Evolutionary conservation across 345 rosid genomes (phyloP).

Genomic region (Populus alba): DNA sequence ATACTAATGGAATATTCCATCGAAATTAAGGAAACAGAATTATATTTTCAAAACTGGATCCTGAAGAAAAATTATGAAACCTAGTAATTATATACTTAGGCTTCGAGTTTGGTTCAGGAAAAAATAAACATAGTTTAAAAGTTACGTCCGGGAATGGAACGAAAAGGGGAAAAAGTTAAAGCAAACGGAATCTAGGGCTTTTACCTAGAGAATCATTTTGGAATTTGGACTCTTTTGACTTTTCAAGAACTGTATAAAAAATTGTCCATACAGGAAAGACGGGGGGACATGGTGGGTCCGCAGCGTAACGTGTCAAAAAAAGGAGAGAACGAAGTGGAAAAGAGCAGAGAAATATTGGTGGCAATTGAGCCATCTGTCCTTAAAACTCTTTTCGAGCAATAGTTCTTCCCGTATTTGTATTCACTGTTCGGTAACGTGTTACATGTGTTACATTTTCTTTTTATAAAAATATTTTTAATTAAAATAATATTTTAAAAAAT

Average conservation of each 20-base stretch:
- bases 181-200: neutral
- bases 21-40: too few relatives aligned
- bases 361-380: neutral
- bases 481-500: too few relatives aligned
- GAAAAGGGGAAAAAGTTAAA: neutral
- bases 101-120: neutral
- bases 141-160: too few relatives aligned
- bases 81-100: neutral
- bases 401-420: too few relatives aligned
- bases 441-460: too few relatives aligned
- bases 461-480: too few relatives aligned
- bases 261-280: neutral
- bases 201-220: too few relatives aligned
- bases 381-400: neutral
- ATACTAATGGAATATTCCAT: too few relatives aligned
- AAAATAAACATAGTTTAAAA: too few relatives aligned
- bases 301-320: neutral
- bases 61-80: neutral
- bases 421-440: too few relatives aligned
- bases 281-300: neutral
- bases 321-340: neutral
- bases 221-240: neutral
- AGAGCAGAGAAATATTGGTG: neutral
- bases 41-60: neutral
- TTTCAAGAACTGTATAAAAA: neutral